Percentiles rank a stretch among this genome's conserved stretches.
phyloP scores from a whole-genome alignment of 108 stramenopile species.

The Stephanodiscus minutulus region DNA sequence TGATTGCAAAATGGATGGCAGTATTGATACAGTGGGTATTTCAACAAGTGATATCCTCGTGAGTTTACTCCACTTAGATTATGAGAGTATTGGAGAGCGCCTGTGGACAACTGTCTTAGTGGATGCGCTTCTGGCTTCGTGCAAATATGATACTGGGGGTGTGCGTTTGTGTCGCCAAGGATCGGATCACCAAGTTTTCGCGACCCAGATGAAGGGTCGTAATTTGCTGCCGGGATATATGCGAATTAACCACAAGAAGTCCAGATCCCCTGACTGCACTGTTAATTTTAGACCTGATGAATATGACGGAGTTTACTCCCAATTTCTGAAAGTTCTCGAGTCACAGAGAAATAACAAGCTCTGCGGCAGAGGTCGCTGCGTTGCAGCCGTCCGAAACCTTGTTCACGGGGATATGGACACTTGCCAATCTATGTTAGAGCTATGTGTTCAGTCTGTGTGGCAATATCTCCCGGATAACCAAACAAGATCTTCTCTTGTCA shows the following conservation, averaged over 20 bases:
- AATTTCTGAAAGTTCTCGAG: constrained; percentile 22
- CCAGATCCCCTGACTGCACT: background rate
- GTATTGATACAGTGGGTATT: constrained; percentile 23
- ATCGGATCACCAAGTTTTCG: constrained; percentile 2
- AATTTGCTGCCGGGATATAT: constrained; percentile 7
- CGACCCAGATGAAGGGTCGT: constrained; percentile 1
- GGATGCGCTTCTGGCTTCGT: constrained; percentile 57
- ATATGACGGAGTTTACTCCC: constrained; percentile 19
- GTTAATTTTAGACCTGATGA: constrained; percentile 9
- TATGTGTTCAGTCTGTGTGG: constrained; percentile 65
- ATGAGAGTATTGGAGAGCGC: constrained; percentile 68
- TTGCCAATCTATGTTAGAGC: constrained; percentile 57
- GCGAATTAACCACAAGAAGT: background rate
- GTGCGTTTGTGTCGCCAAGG: background rate
- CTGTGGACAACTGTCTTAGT: constrained; percentile 71
- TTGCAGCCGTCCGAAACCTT: constrained; percentile 56
- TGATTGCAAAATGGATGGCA: constrained; percentile 16
- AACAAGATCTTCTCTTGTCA: constrained; percentile 48
- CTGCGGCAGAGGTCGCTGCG: constrained; percentile 43
- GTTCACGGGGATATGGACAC: constrained; percentile 56
- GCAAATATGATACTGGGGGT: constrained; percentile 19
- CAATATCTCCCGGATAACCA: constrained; percentile 39
- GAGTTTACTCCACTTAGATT: constrained; percentile 66
- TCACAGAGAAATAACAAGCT: constrained; percentile 26
- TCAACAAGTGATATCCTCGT: constrained; percentile 50